Base-by-base conservation (phyloP, 345 rosid species). In the Cardamine resedifolia region DNA sequence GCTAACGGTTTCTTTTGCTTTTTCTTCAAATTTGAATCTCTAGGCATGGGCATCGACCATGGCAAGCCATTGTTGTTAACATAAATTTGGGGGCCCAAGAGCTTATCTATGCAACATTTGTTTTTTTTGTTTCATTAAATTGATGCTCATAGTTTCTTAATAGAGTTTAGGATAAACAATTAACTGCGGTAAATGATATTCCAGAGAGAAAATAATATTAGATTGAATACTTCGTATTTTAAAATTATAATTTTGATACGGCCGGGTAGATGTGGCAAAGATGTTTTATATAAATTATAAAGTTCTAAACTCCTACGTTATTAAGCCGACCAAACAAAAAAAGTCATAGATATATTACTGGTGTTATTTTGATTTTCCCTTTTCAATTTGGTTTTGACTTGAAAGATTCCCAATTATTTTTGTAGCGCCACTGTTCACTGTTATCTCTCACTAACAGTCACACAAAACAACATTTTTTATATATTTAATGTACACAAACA, bases 371-470 rank as follows among this genome's bases (percentile, higher is more conserved):
- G 14, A 10, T 20, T 58, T 28, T 21, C 34, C 24, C 4, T 34
- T 43, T 18, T 39, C 62, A 20, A 18, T 39, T 67, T 10, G 9
- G 51, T 12, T 18, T 49, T 71, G 51, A 60, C 68, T 60, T 60
- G 7, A 50, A 36, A 60, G 60, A 71, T 48, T 49, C 15, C 24
- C n/a, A 60, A 34, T 34, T 16, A 34, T 14, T 30, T n/a, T 58
- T 33, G 58, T 70, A 30, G 11, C 18, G 12, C 12, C 43, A 14
- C n/a, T 39, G 16, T 39, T n/a, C n/a, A n/a, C n/a, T n/a, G n/a
- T n/a, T n/a, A n/a, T n/a, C n/a, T n/a, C n/a, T n/a, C n/a, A n/a
- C n/a, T n/a, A n/a, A n/a, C n/a, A n/a, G n/a, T n/a, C n/a, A n/a
- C n/a, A n/a, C n/a, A n/a, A n/a, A n/a, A n/a, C n/a, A 30, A 30